Evolutionary conservation across 78 protist genomes (phyloP).

Genomic region (Protostelium mycophagum): DNA sequence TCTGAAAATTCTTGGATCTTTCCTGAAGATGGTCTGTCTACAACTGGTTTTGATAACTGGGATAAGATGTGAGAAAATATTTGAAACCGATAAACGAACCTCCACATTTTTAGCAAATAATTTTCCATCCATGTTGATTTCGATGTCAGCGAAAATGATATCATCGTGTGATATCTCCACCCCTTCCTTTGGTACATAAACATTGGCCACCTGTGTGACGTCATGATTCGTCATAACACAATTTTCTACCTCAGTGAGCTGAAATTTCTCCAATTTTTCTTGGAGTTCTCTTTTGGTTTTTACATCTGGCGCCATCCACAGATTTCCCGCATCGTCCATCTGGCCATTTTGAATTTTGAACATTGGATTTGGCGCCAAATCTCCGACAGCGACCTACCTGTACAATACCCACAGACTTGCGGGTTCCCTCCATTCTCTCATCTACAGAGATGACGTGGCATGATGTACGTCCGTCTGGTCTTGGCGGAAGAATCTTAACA

Average conservation of each 20-base stretch:
- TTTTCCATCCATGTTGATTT: background rate
- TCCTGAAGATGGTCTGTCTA: too few species aligned
- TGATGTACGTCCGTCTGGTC: background rate
- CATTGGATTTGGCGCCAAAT: background rate
- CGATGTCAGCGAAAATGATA: background rate
- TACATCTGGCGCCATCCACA: background rate
- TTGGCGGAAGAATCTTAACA: background rate
- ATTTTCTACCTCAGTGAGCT: too few species aligned
- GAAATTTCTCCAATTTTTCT: background rate
- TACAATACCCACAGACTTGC: background rate
- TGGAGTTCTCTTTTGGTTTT: background rate
- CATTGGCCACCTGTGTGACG: background rate
- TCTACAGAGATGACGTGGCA: background rate
- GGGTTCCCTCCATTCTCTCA: background rate
- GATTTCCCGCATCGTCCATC: background rate
- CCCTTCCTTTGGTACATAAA: background rate
- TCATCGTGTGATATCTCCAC: background rate
- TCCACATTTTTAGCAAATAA: too few species aligned
- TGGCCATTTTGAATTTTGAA: too few species aligned
- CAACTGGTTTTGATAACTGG: too few species aligned
- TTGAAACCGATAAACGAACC: too few species aligned
- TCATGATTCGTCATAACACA: too few species aligned
- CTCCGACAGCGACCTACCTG: background rate
- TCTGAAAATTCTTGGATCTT: too few species aligned
- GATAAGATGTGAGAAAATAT: too few species aligned